Evolutionary conservation across 2,329 filamentous ascomycete genomes (phyloP).

Genomic region (Paramyrothecium sp.): DNA sequence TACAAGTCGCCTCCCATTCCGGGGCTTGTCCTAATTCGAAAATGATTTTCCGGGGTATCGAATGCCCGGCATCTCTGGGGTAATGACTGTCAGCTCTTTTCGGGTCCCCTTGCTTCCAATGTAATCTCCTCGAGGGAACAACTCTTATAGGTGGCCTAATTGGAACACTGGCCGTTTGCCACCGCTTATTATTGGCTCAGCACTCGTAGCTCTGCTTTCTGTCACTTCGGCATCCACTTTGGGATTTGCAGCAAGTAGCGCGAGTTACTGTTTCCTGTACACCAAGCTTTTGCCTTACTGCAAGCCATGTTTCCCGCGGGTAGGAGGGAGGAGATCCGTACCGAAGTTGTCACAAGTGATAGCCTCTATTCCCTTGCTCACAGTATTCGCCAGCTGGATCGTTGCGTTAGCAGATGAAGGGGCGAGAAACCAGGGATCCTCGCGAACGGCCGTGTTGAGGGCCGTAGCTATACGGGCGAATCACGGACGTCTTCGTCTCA

Average conservation of each 20-base stretch:
- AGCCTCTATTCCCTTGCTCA: neutral
- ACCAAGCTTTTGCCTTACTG: neutral
- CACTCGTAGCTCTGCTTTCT: neutral
- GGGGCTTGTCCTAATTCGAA: too few relatives aligned
- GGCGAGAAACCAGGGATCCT: neutral
- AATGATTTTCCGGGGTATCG: too few relatives aligned
- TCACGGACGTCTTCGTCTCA: neutral
- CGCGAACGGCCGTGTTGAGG: neutral
- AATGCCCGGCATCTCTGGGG: neutral
- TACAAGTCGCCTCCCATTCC: too few relatives aligned
- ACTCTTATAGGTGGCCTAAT: neutral
- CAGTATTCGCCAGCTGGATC: too few relatives aligned
- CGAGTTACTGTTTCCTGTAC: neutral
- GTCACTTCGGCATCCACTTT: neutral
- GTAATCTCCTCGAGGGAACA: neutral
- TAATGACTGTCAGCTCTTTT: neutral
- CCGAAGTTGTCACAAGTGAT: neutral
- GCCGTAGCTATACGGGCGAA: neutral
- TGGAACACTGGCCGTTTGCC: too few relatives aligned
- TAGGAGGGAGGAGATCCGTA: neutral
- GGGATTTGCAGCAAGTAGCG: neutral
- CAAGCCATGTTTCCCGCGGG: neutral
- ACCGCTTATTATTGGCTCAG: too few relatives aligned
- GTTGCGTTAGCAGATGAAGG: neutral
- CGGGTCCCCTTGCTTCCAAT: neutral